phyloP scores from a whole-genome alignment of 495 filamentous ascomycete genomes.

The Niebla homalea region DNA sequence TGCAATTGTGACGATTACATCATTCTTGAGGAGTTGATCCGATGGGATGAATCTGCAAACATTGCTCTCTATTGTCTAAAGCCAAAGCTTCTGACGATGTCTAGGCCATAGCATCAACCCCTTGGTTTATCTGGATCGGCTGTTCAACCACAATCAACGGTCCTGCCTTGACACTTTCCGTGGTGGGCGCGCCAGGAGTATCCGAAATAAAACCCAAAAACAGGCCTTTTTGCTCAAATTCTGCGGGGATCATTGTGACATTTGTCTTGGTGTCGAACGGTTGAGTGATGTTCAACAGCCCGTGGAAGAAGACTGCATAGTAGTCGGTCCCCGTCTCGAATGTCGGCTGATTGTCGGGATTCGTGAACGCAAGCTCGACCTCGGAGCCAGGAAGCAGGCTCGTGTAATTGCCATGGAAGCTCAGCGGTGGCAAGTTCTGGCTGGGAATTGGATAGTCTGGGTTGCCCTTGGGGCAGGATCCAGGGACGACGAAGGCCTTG shows the following conservation, averaged over 20 bases:
- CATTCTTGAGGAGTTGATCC: too few relatives aligned
- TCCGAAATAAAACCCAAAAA: conserved; percentile 34
- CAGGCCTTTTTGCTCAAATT: conserved; percentile 36
- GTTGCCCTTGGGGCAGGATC: conserved; percentile 36
- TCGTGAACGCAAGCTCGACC: conserved; percentile 28
- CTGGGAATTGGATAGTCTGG: conserved; percentile 34
- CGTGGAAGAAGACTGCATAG: conserved; percentile 41
- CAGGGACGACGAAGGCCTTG: conserved; percentile 33
- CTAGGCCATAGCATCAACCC: too few relatives aligned
- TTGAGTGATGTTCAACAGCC: conserved; percentile 29
- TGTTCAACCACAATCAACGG: conserved; percentile 25
- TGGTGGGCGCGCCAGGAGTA: conserved; percentile 30
- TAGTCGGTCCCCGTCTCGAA: conserved; percentile 29
- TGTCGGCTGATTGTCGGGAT: conserved; percentile 25
- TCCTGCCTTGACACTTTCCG: conserved; percentile 29
- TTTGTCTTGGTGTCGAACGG: conserved; percentile 29
- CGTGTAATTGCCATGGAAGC: conserved; percentile 23
- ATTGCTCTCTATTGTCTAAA: too few relatives aligned
- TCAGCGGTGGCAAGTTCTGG: conserved; percentile 29
- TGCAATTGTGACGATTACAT: too few relatives aligned
- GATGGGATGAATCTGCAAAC: too few relatives aligned
- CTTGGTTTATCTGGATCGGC: too few relatives aligned
- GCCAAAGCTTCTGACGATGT: too few relatives aligned
- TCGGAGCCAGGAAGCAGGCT: conserved; percentile 30
- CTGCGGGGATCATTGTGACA: conserved; percentile 27